A percentile compares a stretch with the other conserved stretches of the same genome.
Evolutionary conservation across 2,329 filamentous ascomycete species (phyloP).

Genomic region (Huntiella bhutanensis): DNA sequence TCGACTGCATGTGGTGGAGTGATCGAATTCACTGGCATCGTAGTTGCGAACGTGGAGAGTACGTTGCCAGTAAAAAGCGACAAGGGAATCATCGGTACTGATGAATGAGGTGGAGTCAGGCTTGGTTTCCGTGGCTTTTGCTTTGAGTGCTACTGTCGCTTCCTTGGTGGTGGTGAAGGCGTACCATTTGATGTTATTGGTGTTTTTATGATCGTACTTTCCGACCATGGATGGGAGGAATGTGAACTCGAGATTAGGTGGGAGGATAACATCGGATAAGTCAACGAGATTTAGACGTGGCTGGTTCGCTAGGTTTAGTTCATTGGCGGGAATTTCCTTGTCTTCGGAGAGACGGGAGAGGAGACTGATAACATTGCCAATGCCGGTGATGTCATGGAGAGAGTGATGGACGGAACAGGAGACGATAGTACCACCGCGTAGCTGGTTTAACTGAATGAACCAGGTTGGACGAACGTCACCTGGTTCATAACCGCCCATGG

Average conservation of each 20-base stretch:
- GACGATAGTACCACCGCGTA: not conserved
- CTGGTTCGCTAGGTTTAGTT: not conserved
- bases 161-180: not conserved
- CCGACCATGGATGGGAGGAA: not conserved
- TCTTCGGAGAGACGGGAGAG: not conserved
- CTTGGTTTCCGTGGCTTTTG: not conserved
- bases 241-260: not conserved
- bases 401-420: not conserved
- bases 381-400: not conserved
- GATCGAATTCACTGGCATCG: not conserved
- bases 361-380: not conserved
- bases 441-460: not conserved
- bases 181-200: no score
- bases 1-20: not conserved
- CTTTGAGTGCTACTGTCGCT: not conserved
- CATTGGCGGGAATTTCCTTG: not conserved
- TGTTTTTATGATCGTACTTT: no score
- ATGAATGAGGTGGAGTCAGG: not conserved
- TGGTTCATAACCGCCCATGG: not conserved
- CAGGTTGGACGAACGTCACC: not conserved
- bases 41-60: not conserved
- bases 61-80: not conserved
- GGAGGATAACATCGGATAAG: not conserved
- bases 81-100: conserved; percentile 2
- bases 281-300: not conserved